Evolutionary conservation across 805 yeast species (phyloP), one percentile per base, ranked within the genome.

Genomic region (Gaillardinia entomophila): DNA sequence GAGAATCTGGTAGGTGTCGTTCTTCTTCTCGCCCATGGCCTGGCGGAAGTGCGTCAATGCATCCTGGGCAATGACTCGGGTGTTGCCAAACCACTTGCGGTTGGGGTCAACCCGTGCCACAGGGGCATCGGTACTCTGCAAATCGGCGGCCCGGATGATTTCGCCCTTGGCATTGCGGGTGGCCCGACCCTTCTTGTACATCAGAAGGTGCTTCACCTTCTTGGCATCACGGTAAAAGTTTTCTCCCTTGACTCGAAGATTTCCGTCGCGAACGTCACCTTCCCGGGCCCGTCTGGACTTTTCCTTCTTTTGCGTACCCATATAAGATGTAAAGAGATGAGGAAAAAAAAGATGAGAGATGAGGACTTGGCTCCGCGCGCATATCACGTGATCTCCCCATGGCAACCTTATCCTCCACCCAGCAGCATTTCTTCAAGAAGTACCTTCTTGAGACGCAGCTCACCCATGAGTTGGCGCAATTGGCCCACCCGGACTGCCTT

Each of bases 21-120:
- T 71, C 48, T 81, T 75, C 49, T 82, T 83, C 41, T 82, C 95
- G 30, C 92, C 94, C 65, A 90, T 71, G 6, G 97, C 97, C 45
- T 85, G 92, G 57, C 98, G 74, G 66, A 90, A 90, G 64, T 92
- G 97, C 18, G 82, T 69, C 49, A 90, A 68, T 2, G 97, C 96
- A 68, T 92, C 96, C 58, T 90, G 98, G 4, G 97, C 90, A 52
- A 90, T 90, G 26, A 90, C 98, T 53, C 98, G 77, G 11, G 98
- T 87, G 62, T 88, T 92, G 30, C 96, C 96, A 55, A 92, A 92
- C 98, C 97, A 90, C 54, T 94, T 77, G 58, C 96, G 77, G 59
- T 90, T 90, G 5, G 98, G 97, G 54, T 86, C 96, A 27, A 90
- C 94, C 40, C 98, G 72, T 2, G 97, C 97, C 42, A 69, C 77